phyloP scores from a whole-genome alignment of 805 yeast species.

The Metschnikowia gruessii region DNA sequence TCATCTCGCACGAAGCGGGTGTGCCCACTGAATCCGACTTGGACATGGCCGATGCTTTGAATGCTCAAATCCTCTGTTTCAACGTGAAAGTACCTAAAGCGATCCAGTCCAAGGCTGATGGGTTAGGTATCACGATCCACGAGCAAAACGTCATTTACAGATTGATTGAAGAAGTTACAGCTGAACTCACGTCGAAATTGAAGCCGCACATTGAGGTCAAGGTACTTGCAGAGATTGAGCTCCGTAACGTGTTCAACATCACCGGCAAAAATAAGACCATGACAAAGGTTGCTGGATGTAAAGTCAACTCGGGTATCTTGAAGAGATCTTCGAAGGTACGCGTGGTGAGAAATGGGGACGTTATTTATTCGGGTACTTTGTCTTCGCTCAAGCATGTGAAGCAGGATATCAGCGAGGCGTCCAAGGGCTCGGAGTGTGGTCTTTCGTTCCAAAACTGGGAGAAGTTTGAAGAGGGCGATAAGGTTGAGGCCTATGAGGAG shows the following conservation, averaged over 20 bases:
- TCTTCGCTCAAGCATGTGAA: conserved; percentile 77
- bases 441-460: conserved; percentile 67
- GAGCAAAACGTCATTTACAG: conserved; percentile 83
- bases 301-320: conserved; percentile 66
- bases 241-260: conserved; percentile 71
- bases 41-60: conserved; percentile 40
- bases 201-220: conserved; percentile 67
- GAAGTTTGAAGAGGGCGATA: conserved; percentile 71
- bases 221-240: conserved; percentile 60
- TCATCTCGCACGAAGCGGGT: conserved; percentile 78
- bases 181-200: conserved; percentile 54
- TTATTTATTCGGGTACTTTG: conserved; percentile 55
- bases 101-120: conserved; percentile 55
- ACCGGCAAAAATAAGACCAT: conserved; percentile 52
- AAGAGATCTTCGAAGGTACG: conserved; percentile 56
- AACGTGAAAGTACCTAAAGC: conserved; percentile 69
- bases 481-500: conserved; percentile 70
- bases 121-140: conserved; percentile 52
- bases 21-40: conserved; percentile 51
- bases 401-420: conserved; percentile 72
- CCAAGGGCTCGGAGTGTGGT: conserved; percentile 91
- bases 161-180: conserved; percentile 79
- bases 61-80: conserved; percentile 75
- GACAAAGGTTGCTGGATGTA: conserved; percentile 81
- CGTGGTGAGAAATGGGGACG: conserved; percentile 51